Base-by-base conservation (phyloP, 164 flowering plant species). In the Tetrastigma voinierianum region DNA sequence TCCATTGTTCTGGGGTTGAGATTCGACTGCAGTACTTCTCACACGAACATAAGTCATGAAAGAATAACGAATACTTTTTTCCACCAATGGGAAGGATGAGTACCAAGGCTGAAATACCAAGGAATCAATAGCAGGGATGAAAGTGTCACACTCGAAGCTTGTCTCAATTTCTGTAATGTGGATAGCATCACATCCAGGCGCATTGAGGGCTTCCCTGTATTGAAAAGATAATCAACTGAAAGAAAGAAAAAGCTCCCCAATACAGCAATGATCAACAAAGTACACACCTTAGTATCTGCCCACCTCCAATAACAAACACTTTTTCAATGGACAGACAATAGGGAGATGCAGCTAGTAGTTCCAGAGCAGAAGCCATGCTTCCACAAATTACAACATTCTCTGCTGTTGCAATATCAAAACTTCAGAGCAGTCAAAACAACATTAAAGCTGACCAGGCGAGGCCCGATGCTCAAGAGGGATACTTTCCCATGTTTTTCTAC, bases 401-500 rank as follows among this genome's bases (percentile, higher is more conserved):
- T 7, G 84, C 85, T 55, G 84, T 82, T 51, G 90, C 91, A 74
- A 83, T 86, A 57, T 86, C 90, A 74, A 84, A 88, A 71, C 87
- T 82, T 61, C 88, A 90, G 19, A 96, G 89, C 20, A 55, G 96
- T 91, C 44, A 94, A 78, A 64, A 94, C 89, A 66, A 94, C 96
- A 84, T 89, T 94, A 46, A 94, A 88, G 8, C 98, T n/a, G 87
- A 57, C 96, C 90, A 72, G 89, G 86, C 43, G 91, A 77, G 65
- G 98, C 97, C 10, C 90, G 80, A 74, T 83, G 61, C 78, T 80
- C 75, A 24, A 56, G 61, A 16, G 97, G 97, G 64, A 94, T 87
- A 65, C 96, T 88, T 70, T 94, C 98, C 98, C 97, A 94, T 16
- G 98, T 90, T 74, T 91, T 94, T 46, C 98, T 86, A 43, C 98